Base-by-base conservation (phyloP, 208 protist species). In the Angomonas deanei region DNA sequence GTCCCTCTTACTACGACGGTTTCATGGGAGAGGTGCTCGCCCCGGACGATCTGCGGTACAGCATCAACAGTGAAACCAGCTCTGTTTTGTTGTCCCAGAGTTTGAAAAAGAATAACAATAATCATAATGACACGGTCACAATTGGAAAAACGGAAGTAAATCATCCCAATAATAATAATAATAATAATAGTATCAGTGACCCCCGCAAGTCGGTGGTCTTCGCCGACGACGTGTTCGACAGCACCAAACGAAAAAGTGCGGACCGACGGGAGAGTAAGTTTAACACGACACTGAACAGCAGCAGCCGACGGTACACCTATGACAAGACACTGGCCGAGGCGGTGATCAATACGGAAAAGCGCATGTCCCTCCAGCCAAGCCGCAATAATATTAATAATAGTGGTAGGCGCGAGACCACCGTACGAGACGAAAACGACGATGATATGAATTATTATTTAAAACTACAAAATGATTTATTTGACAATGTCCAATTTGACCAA, bases 301-400 rank as follows among this genome's bases (percentile, higher is more conserved):
- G 24, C n/a, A 21, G 42, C 42, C 42, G 42, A 5, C 42, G 38
- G n/a, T 47, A 38, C 13, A 53, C n/a, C 10, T 77, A 75, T 26
- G 64, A 81, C 62, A 69, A 27, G 23, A 57, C 36, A 17, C 39
- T 83, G 13, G 81, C 66, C 1, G 63, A 60, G 47, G 76, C 81
- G 24, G 68, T 87, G 63, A 55, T 87, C 28, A 74, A 72, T 28
- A 81, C 76, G 6, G 68, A 54, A 15, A 30, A 70, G 5, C 70
- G 86, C 26, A 71, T 81, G 11, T 60, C 80, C 31, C 82, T 81
- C 34, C 66, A 82, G 68, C 74, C 86, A 23, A 88, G 76, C 0
- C 76, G 79, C 3, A 86, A 88, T 64, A 88, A 88, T 49, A 67
- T 55, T 0, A 73, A 65, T 63, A 69, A 79, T 59, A 69, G 71